Conservation (phyloP, 345 rosid species). For the Zanthoxylum bungeanum region DNA sequence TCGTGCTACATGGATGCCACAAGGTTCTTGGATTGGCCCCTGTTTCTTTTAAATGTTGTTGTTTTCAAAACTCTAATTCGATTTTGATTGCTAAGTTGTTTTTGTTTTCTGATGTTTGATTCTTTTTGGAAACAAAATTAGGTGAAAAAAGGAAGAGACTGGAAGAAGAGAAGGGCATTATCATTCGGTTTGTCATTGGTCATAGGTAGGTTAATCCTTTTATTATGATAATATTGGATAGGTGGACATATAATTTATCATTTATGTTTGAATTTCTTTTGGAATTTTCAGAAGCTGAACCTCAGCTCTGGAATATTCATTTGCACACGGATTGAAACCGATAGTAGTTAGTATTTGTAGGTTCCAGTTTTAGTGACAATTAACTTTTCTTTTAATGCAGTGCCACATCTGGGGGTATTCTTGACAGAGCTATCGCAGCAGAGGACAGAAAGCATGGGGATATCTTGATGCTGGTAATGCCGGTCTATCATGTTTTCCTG, state of each 20-base stretch:
- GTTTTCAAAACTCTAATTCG: neutral
- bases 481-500: neutral
- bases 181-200: conserved; percentile 85
- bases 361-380: neutral
- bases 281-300: neutral
- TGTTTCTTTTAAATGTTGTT: neutral
- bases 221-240: neutral
- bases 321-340: neutral
- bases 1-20: conserved; percentile 96
- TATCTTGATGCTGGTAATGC: conserved; percentile 72
- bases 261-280: conserved; percentile 5
- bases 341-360: neutral
- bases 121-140: conserved; percentile 20
- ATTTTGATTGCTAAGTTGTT: conserved; percentile 7
- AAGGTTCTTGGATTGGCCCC: conserved; percentile 45
- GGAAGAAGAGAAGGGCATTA: conserved; percentile 93
- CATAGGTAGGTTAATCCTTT: conserved; percentile 52
- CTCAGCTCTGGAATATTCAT: neutral
- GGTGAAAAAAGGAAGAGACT: conserved; percentile 85
- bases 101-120: conserved; percentile 11
- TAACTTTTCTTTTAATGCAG: conserved; percentile 31
- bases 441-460: conserved; percentile 94
- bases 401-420: conserved; percentile 86
- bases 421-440: conserved; percentile 90
- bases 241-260: neutral